Conservation (phyloP, 129 eudicot genomes). For the Saussurea involucrata region DNA sequence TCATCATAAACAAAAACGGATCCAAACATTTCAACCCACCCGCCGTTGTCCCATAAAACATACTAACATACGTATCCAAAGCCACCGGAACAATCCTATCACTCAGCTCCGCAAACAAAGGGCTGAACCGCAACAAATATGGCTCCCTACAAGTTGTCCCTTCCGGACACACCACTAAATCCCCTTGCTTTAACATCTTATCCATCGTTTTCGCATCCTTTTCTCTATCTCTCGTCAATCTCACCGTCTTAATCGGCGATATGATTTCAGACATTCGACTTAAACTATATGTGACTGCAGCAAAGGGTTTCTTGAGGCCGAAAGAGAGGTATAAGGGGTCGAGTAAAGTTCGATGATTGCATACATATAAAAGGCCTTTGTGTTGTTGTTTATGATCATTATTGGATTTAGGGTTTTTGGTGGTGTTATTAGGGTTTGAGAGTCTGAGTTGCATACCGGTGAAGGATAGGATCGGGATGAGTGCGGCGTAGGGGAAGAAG, state of each 20-base stretch:
- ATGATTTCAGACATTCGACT: slow-evolving; percentile 57
- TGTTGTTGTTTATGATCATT: slow-evolving; percentile 10
- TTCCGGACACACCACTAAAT: slow-evolving; percentile 74
- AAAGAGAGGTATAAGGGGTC: slow-evolving; percentile 57
- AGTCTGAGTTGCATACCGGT: slow-evolving; percentile 42
- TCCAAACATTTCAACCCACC: slow-evolving; percentile 65
- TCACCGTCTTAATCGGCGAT: slow-evolving; percentile 63
- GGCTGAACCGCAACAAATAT: slow-evolving; percentile 61
- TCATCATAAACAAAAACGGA: slow-evolving; percentile 66
- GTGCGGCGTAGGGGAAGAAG: slow-evolving; percentile 22
- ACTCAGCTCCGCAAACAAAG: slow-evolving; percentile 62
- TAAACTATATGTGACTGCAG: slow-evolving; percentile 65
- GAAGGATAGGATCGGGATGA: slow-evolving; percentile 32
- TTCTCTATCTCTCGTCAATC: slow-evolving; percentile 49
- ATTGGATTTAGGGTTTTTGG: neutral
- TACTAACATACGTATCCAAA: slow-evolving; percentile 42
- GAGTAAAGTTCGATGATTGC: slow-evolving; percentile 65
- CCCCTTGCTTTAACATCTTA: slow-evolving; percentile 48
- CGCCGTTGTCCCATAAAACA: slow-evolving; percentile 82
- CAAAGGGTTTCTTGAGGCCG: slow-evolving; percentile 37
- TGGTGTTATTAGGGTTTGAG: slow-evolving; percentile 15
- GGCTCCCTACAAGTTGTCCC: slow-evolving; percentile 92
- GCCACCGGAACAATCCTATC: slow-evolving; percentile 69
- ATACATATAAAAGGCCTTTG: slow-evolving; percentile 53
- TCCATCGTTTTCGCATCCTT: slow-evolving; percentile 51